phyloP scores from a whole-genome alignment of 192 early-diverging fungal species.

The Backusella tuberculispora region DNA sequence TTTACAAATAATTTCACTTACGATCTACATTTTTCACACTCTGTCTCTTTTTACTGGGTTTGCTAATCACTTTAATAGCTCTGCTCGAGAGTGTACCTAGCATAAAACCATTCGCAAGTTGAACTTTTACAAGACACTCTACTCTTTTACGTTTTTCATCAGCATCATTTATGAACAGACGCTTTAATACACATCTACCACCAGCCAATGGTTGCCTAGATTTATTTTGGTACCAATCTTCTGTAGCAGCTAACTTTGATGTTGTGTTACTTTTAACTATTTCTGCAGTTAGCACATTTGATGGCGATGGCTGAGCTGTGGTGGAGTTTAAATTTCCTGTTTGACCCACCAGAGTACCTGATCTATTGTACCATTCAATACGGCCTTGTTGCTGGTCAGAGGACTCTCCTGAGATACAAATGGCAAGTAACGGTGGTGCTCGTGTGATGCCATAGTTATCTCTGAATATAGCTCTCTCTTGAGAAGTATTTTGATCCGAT shows the following conservation, averaged over 20 bases:
- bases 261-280: not conserved
- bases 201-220: not conserved
- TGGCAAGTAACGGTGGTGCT: slow-evolving; percentile 48
- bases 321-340: slow-evolving; percentile 34
- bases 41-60: slow-evolving; percentile 89
- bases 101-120: slow-evolving; percentile 62
- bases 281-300: not conserved
- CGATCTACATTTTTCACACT: slow-evolving; percentile 76
- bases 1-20: not conserved
- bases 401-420: slow-evolving; percentile 59
- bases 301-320: not conserved
- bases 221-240: slow-evolving; percentile 14
- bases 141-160: slow-evolving; percentile 82
- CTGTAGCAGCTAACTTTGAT: slow-evolving; percentile 7
- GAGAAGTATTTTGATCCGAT: not conserved
- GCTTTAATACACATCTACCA: slow-evolving; percentile 68
- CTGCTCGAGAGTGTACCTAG: slow-evolving; percentile 73
- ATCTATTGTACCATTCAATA: slow-evolving; percentile 52
- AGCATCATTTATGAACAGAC: slow-evolving; percentile 81
- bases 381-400: slow-evolving; percentile 47
- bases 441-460: slow-evolving; percentile 1
- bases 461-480: not conserved
- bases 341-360: slow-evolving; percentile 48
- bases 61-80: slow-evolving; percentile 88
- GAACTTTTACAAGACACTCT: slow-evolving; percentile 70